A percentile compares a stretch with the other conserved stretches of the same genome.
phyloP scores from a whole-genome alignment of 2,329 filamentous ascomycete species.

The Ophiocordyceps sinensis region DNA sequence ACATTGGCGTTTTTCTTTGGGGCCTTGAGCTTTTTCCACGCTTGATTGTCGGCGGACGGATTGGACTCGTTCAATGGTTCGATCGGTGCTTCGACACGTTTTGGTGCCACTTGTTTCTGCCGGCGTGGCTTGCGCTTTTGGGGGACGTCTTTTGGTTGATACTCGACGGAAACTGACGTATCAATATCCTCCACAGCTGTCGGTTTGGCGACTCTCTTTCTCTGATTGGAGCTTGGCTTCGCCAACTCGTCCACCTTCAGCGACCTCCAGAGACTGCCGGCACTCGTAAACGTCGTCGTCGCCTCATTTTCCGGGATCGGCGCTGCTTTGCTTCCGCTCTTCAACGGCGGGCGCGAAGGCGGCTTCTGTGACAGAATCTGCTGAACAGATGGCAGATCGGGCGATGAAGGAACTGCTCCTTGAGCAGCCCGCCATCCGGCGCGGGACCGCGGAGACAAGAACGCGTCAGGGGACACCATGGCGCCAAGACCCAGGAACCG shows the following conservation, averaged over 20 bases:
- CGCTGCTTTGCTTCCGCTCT: conserved; percentile 21
- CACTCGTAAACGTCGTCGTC: conserved; percentile 24
- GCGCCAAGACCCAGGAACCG: conserved; percentile 11
- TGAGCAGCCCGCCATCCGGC: conserved; percentile 17
- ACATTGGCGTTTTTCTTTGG: conserved; percentile 1
- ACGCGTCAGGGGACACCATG: conserved; percentile 20
- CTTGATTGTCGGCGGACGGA: conserved; percentile 13
- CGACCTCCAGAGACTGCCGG: conserved; percentile 21
- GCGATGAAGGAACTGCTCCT: conserved; percentile 30
- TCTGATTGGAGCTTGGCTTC: background rate
- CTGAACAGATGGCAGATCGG: conserved; percentile 37
- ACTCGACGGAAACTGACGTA: conserved; percentile 7
- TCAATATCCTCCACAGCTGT: conserved; percentile 3
- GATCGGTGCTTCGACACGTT: conserved; percentile 1
- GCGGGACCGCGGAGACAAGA: conserved; percentile 15
- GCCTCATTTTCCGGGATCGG: conserved; percentile 23
- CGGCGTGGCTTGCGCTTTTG: conserved; percentile 8
- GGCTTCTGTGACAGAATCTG: conserved; percentile 27
- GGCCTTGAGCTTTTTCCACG: conserved; percentile 22
- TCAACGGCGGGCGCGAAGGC: conserved; percentile 15
- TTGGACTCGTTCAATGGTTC: background rate
- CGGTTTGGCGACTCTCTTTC: background rate
- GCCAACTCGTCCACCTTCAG: conserved; percentile 10
- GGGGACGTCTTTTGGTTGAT: conserved; percentile 5
- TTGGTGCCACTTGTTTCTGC: conserved; percentile 5